Conservation (phyloP, 257 asterid species). For the Solanum chilense region DNA sequence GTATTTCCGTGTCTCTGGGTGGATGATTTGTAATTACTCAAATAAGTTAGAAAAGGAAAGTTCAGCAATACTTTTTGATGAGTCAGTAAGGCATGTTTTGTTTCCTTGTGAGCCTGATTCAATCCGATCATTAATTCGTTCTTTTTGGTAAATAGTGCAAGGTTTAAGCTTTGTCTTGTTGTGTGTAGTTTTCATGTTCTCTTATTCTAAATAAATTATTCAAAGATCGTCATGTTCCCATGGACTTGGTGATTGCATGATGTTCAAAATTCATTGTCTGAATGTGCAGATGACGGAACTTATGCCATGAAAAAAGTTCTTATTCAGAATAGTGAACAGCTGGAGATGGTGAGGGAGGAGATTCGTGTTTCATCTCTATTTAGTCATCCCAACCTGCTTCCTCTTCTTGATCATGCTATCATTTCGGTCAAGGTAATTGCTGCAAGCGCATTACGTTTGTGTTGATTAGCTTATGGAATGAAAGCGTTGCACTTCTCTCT, state of each 20-base stretch:
- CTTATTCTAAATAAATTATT: too few relatives aligned
- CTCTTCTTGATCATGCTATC: conserved; percentile 34
- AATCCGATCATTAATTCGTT: too few relatives aligned
- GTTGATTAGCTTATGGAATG: background rate
- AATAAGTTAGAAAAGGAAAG: too few relatives aligned
- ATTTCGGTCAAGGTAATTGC: conserved; percentile 77
- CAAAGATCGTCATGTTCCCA: too few relatives aligned
- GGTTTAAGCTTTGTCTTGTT: too few relatives aligned
- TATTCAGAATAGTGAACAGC: background rate
- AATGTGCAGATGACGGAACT: background rate
- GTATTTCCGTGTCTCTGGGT: too few relatives aligned
- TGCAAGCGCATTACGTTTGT: background rate
- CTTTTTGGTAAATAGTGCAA: too few relatives aligned
- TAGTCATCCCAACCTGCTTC: background rate
- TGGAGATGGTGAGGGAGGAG: background rate
- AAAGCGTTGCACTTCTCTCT: background rate
- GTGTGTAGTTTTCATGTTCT: too few relatives aligned
- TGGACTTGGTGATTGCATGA: background rate
- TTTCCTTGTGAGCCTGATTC: too few relatives aligned
- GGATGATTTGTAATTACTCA: too few relatives aligned
- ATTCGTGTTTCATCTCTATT: background rate
- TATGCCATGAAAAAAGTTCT: background rate
- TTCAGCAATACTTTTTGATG: too few relatives aligned
- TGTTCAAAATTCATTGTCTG: background rate
- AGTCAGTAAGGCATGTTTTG: too few relatives aligned